Percentiles rank a stretch among this genome's conserved stretches.
Conservation (phyloP, 2,329 filamentous ascomycete species). For the Fusarium tuaranense region DNA sequence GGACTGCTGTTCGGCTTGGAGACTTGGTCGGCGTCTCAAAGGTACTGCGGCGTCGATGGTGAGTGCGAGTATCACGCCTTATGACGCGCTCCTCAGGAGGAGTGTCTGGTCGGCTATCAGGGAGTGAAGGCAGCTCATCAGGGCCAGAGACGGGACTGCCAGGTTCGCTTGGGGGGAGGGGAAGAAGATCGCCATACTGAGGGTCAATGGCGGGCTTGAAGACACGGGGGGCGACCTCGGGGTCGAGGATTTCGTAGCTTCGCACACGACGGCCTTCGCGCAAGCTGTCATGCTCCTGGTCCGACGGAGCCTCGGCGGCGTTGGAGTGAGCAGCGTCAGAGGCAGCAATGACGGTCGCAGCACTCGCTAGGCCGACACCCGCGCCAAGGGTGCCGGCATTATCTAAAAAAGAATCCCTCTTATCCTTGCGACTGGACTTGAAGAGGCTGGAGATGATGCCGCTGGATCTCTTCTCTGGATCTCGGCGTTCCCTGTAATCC, state of each 20-base stretch:
- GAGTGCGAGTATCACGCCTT: conserved; percentile 54
- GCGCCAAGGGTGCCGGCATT: conserved; percentile 77
- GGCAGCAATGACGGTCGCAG: conserved; percentile 54
- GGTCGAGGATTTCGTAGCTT: conserved; percentile 60
- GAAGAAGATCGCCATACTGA: conserved; percentile 73
- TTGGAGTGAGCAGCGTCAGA: conserved; percentile 56
- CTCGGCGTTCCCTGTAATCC: conserved; percentile 42
- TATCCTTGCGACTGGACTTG: conserved; percentile 57
- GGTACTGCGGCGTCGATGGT: conserved; percentile 62
- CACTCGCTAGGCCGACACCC: conserved; percentile 73
- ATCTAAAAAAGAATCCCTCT: conserved; percentile 76
- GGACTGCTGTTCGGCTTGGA: conserved; percentile 69
- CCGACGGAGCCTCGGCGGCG: conserved; percentile 58
- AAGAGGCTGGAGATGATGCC: conserved; percentile 63
- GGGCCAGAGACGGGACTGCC: conserved; percentile 57
- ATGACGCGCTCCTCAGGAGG: conserved; percentile 61
- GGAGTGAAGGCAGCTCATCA: conserved; percentile 64
- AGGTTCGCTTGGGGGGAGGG: conserved; percentile 71
- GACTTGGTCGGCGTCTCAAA: conserved; percentile 62
- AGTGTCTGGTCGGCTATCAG: conserved; percentile 70
- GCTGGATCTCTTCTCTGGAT: conserved; percentile 54
- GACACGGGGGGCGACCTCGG: conserved; percentile 67
- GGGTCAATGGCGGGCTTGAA: conserved; percentile 76
- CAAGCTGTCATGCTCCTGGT: conserved; percentile 50
- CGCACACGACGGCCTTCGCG: conserved; percentile 40